Evolutionary conservation across 148 eudicot species (phyloP).

Genomic region (Persicaria tinctoria): DNA sequence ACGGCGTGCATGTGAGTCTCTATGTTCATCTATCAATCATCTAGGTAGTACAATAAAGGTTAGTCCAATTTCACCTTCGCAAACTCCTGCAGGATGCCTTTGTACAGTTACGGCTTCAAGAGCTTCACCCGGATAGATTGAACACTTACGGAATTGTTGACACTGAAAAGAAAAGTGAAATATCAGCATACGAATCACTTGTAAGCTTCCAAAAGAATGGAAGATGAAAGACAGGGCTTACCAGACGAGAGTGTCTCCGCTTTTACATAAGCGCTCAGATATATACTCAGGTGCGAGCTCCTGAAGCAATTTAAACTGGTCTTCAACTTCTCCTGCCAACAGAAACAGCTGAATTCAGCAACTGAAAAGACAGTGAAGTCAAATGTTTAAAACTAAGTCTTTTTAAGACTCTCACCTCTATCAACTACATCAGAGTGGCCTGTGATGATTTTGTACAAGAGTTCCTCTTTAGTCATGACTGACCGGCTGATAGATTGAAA

Average conservation of each 20-base stretch:
- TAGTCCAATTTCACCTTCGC: too few species aligned
- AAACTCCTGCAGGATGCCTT: background rate
- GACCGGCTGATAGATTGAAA: slow-evolving; percentile 67
- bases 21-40: too few species aligned
- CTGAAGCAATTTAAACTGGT: slow-evolving; percentile 56
- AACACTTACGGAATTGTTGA: slow-evolving; percentile 44
- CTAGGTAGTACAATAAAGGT: too few species aligned
- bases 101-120: slow-evolving; percentile 24
- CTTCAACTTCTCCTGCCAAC: slow-evolving; percentile 70
- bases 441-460: slow-evolving; percentile 49
- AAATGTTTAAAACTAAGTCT: background rate
- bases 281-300: slow-evolving; percentile 79
- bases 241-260: slow-evolving; percentile 67
- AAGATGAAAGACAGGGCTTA: slow-evolving; percentile 17
- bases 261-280: slow-evolving; percentile 37
- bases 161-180: slow-evolving; percentile 34
- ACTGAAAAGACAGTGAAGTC: background rate
- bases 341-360: background rate
- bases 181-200: background rate
- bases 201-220: background rate
- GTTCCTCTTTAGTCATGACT: slow-evolving; percentile 69
- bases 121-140: slow-evolving; percentile 52
- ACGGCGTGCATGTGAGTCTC: too few species aligned
- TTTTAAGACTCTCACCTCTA: slow-evolving; percentile 38
- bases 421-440: slow-evolving; percentile 50